Evolutionary conservation across 164 flowering plant genomes (phyloP).

Genomic region (Kalanchoe fedtschenkoi): DNA sequence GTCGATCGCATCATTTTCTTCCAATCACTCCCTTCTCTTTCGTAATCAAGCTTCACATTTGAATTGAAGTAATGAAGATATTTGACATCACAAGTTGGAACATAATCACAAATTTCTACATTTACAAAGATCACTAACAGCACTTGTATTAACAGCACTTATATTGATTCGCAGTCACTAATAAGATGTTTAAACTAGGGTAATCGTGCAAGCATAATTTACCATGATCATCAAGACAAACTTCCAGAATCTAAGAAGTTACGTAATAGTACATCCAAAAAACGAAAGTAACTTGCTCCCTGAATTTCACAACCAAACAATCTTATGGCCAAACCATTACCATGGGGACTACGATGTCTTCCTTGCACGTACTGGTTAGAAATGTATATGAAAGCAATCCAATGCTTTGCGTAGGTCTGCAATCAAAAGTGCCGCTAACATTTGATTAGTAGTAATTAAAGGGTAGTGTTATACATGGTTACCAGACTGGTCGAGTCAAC

Average conservation of each 20-base stretch:
- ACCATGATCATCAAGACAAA: background rate
- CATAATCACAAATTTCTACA: background rate
- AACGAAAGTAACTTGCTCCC: background rate
- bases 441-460: background rate
- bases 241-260: background rate
- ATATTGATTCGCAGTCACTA: background rate
- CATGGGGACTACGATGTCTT: slow-evolving; percentile 81
- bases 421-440: background rate
- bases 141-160: background rate
- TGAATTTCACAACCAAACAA: background rate
- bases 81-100: background rate
- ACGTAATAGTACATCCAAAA: background rate
- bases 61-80: slow-evolving; percentile 6
- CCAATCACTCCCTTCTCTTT: slow-evolving; percentile 36
- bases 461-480: background rate
- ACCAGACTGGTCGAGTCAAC: background rate
- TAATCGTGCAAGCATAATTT: background rate
- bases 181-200: background rate
- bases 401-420: slow-evolving; percentile 54
- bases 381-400: slow-evolving; percentile 76
- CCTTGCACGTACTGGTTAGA: slow-evolving; percentile 49
- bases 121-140: background rate
- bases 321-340: slow-evolving; percentile 23
- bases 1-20: slow-evolving; percentile 34
- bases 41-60: slow-evolving; percentile 44